Evolutionary conservation across 352 stramenopile species (phyloP).

Genomic region (Stramenopiles sp.): DNA sequence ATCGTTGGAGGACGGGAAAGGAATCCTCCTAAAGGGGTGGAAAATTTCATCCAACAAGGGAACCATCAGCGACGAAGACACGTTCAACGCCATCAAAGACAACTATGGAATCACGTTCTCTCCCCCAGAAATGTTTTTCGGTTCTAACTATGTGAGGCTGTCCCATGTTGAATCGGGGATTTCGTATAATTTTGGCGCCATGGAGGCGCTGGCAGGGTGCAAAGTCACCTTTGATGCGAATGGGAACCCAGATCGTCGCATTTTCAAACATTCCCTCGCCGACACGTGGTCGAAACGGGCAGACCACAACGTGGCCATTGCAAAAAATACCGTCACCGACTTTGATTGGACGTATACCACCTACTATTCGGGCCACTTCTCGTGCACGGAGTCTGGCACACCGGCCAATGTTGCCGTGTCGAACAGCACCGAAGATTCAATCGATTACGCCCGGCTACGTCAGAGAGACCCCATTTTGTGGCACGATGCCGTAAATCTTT

Average conservation of each 20-base stretch:
- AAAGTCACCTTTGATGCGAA: conserved; percentile 15
- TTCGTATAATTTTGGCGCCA: conserved; percentile 18
- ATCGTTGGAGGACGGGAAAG: too few relatives aligned
- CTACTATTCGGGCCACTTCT: conserved; percentile 10
- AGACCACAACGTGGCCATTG: conserved; percentile 14
- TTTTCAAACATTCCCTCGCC: conserved; percentile 19
- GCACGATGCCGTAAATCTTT: conserved; percentile 47
- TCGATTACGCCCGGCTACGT: conserved; percentile 39
- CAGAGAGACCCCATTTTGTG: conserved; percentile 43
- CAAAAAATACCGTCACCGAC: conserved; percentile 15
- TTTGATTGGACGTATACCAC: conserved; percentile 21
- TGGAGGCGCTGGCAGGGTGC: conserved; percentile 14
- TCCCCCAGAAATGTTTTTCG: conserved; percentile 19
- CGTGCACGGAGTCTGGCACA: neutral
- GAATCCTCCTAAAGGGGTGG: conserved; percentile 24
- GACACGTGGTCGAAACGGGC: conserved; percentile 14
- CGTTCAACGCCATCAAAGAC: conserved; percentile 14
- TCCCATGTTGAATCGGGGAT: conserved; percentile 16
- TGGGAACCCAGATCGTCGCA: conserved; percentile 15
- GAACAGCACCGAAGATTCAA: conserved; percentile 27
- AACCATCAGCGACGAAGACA: conserved; percentile 13
- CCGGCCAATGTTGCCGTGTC: neutral
- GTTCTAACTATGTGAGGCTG: conserved; percentile 15
- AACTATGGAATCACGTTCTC: conserved; percentile 17
- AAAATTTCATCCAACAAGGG: conserved; percentile 18